Evolutionary conservation across 1,284 basidiomycete species (phyloP).

Genomic region (Sporisorium scitamineum): DNA sequence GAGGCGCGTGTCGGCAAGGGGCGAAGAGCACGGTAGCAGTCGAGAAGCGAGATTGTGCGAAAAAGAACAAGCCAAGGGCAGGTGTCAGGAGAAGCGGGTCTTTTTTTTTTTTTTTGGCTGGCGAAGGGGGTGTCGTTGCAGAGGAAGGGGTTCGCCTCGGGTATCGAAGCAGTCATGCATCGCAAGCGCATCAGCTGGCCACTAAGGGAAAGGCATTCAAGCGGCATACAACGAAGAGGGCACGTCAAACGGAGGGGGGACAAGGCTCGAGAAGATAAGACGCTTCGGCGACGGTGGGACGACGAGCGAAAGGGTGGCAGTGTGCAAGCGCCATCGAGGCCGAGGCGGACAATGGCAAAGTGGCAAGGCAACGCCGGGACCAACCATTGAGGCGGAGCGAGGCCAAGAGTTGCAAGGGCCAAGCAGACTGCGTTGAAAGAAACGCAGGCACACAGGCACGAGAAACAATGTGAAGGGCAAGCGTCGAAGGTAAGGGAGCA

Average conservation of each 20-base stretch:
- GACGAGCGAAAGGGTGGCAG: constrained; percentile 8
- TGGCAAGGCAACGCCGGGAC: constrained; percentile 25
- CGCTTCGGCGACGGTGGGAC: constrained; percentile 40
- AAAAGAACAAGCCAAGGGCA: constrained; percentile 5
- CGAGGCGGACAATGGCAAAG: constrained; percentile 3
- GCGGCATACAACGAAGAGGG: constrained; percentile 23
- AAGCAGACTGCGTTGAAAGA: constrained; percentile 6
- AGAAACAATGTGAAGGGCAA: background rate
- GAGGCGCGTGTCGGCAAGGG: constrained; percentile 43
- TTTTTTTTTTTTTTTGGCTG: constrained; percentile 3
- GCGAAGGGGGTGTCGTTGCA: constrained; percentile 31
- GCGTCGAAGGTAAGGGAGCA: constrained; percentile 19
- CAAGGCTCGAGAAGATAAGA: constrained; percentile 4
- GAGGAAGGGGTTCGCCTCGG: constrained; percentile 29
- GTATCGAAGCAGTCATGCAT: constrained; percentile 16
- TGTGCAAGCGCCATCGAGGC: background rate
- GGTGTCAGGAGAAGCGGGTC: constrained; percentile 24
- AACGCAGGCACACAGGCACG: constrained; percentile 3
- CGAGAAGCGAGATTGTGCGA: constrained; percentile 7
- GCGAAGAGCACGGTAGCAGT: constrained; percentile 3
- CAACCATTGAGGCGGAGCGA: constrained; percentile 9
- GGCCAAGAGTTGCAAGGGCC: constrained; percentile 1
- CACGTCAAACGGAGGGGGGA: constrained; percentile 5
- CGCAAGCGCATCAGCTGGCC: constrained; percentile 1
- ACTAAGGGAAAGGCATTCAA: constrained; percentile 22